Evolutionary conservation across 495 filamentous ascomycete genomes (phyloP).

Genomic region (Penicillium macrosclerotiorum): DNA sequence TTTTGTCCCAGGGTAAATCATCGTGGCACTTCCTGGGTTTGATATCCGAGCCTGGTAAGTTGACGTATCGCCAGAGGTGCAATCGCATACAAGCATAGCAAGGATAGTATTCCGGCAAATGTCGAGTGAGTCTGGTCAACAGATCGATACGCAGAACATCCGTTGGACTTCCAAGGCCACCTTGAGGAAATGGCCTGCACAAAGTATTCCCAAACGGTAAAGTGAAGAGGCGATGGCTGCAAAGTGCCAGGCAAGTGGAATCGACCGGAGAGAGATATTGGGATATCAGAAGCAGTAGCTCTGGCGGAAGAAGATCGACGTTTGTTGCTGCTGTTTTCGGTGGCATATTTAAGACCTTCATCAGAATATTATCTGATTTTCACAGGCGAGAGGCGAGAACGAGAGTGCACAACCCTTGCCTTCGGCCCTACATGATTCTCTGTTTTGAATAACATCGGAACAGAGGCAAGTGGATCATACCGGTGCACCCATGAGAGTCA

Average conservation of each 20-base stretch:
- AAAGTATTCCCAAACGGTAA: not conserved
- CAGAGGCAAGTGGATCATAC: too few species aligned
- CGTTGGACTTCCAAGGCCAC: not conserved
- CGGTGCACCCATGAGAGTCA: too few species aligned
- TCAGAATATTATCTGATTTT: not conserved
- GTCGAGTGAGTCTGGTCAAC: not conserved
- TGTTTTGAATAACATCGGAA: not conserved
- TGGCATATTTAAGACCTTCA: not conserved
- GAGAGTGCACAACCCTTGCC: not conserved
- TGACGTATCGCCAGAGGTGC: constrained; percentile 2
- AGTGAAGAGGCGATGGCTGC: not conserved
- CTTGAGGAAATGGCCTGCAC: not conserved
- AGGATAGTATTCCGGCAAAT: constrained; percentile 1
- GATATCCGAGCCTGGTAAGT: not conserved
- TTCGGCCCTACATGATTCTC: not conserved
- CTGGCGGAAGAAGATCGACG: not conserved
- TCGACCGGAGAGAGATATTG: constrained; percentile 1
- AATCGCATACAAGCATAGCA: constrained; percentile 9
- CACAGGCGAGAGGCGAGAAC: not conserved
- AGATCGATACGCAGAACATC: not conserved
- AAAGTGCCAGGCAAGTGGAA: constrained; percentile 9
- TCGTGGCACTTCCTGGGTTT: constrained; percentile 2
- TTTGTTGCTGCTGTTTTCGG: not conserved
- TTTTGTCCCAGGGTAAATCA: not conserved
- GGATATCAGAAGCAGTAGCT: constrained; percentile 2